Conservation (phyloP, 179 eudicot genomes). For the Heliamphora pulchella region DNA sequence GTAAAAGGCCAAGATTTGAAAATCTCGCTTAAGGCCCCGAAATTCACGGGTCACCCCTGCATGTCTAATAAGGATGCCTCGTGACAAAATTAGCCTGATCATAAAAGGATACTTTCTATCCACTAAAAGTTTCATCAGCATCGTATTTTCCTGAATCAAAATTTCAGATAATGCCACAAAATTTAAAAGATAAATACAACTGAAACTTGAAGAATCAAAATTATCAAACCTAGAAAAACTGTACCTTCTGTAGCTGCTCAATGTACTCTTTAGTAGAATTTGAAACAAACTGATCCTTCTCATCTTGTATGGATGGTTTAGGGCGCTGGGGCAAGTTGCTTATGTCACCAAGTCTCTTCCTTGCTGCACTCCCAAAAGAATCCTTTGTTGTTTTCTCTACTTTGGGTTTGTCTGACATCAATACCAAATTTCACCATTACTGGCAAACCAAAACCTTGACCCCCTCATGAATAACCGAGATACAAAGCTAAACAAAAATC, state of each 20-base stretch:
- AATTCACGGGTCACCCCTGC: too few relatives aligned
- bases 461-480: background rate
- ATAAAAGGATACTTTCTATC: conserved; percentile 39
- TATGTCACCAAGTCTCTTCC: conserved; percentile 35
- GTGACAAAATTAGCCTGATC: background rate
- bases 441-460: background rate
- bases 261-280: conserved; percentile 24
- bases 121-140: conserved; percentile 30
- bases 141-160: conserved; percentile 31
- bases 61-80: conserved; percentile 4
- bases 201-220: background rate
- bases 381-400: conserved; percentile 13
- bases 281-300: conserved; percentile 21
- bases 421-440: conserved; percentile 6
- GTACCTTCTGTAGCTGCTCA: conserved; percentile 36
- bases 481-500: too few relatives aligned
- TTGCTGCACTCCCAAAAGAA: conserved; percentile 19
- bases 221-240: background rate
- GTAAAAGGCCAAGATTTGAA: too few relatives aligned
- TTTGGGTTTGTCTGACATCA: conserved; percentile 23
- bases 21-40: too few relatives aligned
- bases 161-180: background rate
- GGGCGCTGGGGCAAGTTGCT: conserved; percentile 31
- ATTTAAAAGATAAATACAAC: background rate
- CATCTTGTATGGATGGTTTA: conserved; percentile 17